Evolutionary conservation across 345 rosid genomes (phyloP), one percentile per base, ranked within the genome.

Genomic region (Mallotus nudiflorus): DNA sequence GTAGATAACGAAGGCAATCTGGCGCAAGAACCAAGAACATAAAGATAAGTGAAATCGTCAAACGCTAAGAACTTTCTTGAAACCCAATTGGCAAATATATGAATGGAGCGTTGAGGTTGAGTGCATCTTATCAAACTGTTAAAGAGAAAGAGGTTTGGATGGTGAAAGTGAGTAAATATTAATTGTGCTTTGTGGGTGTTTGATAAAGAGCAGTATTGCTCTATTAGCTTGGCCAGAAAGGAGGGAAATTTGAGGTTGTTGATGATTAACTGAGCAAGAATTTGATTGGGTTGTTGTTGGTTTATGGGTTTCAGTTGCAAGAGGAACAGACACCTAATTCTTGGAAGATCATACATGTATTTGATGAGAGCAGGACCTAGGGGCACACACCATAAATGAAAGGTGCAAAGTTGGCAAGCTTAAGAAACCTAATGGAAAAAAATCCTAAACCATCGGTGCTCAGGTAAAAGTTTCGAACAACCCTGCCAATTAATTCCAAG

Each of bases 1-100:
- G 82, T 68, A 6, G 76, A 72, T 9, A 15, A 48, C 11, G 86
- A 75, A 13, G 73, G 73, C 37, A 59, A 72, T 52, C 90, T 80
- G 20, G 91, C 91, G 60, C 90, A 89, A 78, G 91, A 82, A 10
- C 91, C 91, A 62, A 89, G 79, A 44, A 77, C 75, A 76, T 82
- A 87, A 67, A 79, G 74, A 65, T 74, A 85, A 12, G 90, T 78
- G 19, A 77, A 81, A 61, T 84, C 86, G 62, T 84, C 84, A 46
- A 80, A 75, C 75, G 70, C 70, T 22, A 77, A 70, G 64, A 52
- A 48, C 20, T 73, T 65, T 24, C 73, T 74, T 0, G 85, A 76
- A 59, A 74, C 84, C 85, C 85, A 82, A 40, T 70, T 64, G 65
- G 87, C 68, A 65, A 89, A 89, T 59, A 79, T 65, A 44, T 65